Conservation (phyloP, 1,284 basidiomycete species). For the Trichosporon coremiiforme region DNA sequence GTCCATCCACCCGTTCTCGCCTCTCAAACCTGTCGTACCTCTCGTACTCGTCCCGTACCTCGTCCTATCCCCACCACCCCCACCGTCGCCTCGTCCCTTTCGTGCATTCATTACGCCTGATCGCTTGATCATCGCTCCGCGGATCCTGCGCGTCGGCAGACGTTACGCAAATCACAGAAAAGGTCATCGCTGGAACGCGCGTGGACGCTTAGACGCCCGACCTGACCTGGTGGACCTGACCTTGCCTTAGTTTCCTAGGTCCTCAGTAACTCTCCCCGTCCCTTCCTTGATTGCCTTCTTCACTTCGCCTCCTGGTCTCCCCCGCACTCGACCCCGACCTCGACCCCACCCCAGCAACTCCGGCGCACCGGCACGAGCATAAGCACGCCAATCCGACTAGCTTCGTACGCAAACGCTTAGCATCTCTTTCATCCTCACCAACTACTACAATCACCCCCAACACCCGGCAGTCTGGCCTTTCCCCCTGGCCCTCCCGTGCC, state of each 20-base stretch:
- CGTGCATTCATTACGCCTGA: slow-evolving; percentile 1
- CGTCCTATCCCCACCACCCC: slow-evolving; percentile 3
- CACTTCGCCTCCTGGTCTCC: background rate
- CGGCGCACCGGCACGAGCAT: background rate
- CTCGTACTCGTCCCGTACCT: background rate
- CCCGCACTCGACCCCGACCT: slow-evolving; percentile 12
- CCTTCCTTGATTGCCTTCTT: background rate
- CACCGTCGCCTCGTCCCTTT: background rate
- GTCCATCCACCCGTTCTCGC: slow-evolving; percentile 6
- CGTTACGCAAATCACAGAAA: slow-evolving; percentile 8
- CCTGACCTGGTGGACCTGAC: too few relatives aligned
- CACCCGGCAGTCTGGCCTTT: background rate
- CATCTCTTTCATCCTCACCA: background rate
- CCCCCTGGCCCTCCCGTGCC: background rate
- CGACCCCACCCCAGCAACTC: background rate
- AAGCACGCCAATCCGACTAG: slow-evolving; percentile 2
- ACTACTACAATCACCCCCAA: background rate
- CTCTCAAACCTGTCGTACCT: background rate
- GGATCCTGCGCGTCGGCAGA: slow-evolving; percentile 4
- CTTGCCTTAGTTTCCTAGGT: background rate
- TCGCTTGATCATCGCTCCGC: slow-evolving; percentile 11
- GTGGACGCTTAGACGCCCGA: background rate
- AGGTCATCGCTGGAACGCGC: slow-evolving; percentile 9
- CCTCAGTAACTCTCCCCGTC: slow-evolving; percentile 3
- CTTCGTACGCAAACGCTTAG: slow-evolving; percentile 4